Evolutionary conservation across 768 basidiomycete species (phyloP).

Genomic region (Exsudoporus frostii): DNA sequence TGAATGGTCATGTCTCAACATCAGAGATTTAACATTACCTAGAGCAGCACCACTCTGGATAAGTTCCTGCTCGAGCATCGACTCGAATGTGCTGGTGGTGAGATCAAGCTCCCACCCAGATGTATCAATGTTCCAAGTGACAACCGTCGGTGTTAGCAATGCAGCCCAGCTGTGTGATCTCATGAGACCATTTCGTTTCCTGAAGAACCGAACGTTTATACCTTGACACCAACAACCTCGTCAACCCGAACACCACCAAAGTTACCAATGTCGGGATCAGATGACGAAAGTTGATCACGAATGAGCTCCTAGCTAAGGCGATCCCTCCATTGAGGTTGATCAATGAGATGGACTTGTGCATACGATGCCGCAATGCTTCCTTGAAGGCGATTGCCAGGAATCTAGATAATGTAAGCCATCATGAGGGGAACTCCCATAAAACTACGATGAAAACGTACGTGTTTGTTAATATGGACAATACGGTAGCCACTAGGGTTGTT

Average conservation of each 20-base stretch:
- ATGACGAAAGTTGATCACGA: neutral
- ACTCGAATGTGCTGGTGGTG: constrained; percentile 1
- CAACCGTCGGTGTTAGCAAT: constrained; percentile 4
- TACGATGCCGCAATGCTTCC: constrained; percentile 16
- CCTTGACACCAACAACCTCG: constrained; percentile 17
- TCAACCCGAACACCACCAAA: constrained; percentile 4
- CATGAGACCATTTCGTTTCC: neutral
- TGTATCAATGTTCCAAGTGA: neutral
- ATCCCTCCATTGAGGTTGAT: constrained; percentile 9
- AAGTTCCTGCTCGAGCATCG: neutral
- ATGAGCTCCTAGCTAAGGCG: constrained; percentile 2
- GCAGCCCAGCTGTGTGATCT: constrained; percentile 12
- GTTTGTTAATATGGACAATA: neutral
- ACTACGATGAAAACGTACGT: neutral
- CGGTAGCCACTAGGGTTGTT: neutral
- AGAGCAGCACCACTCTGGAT: neutral
- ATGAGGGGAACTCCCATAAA: neutral
- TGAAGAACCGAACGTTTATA: neutral
- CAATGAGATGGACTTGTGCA: constrained; percentile 11
- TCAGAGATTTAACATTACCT: neutral
- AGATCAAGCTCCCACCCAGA: constrained; percentile 9
- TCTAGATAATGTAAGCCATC: neutral
- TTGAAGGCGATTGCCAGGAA: constrained; percentile 9
- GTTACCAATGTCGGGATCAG: neutral
- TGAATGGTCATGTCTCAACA: neutral